These are phyloP conservation scores for Auriculariales sp. DNA, from an alignment of 768 basidiomycete species.

Conservation along the genomic window DNA sequence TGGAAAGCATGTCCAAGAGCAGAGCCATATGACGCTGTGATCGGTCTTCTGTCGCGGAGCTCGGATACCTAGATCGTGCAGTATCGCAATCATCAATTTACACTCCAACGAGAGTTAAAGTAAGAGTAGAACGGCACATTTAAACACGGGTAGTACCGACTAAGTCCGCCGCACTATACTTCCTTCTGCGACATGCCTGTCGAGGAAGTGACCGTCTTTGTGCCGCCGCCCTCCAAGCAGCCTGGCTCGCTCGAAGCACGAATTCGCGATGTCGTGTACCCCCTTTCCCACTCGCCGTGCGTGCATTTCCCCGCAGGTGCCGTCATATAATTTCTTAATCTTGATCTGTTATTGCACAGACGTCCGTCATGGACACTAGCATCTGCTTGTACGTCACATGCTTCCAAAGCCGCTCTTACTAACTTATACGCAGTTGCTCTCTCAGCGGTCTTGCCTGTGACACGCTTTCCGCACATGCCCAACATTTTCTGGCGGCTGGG, in stretches of 20 bases:
- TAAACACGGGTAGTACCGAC: too few relatives aligned
- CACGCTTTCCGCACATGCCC: background rate
- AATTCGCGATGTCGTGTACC: background rate
- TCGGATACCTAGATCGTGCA: too few relatives aligned
- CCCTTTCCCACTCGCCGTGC: constrained; percentile 1
- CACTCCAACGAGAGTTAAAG: too few relatives aligned
- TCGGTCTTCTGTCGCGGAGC: too few relatives aligned
- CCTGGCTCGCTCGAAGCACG: background rate
- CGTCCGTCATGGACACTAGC: background rate
- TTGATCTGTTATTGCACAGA: background rate
- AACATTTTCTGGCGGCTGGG: constrained; percentile 17
- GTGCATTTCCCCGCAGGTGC: background rate
- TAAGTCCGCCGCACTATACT: too few relatives aligned
- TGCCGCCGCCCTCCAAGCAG: background rate
- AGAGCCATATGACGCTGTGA: too few relatives aligned
- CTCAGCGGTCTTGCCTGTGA: background rate
- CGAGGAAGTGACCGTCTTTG: background rate
- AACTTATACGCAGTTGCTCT: background rate
- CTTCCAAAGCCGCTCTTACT: background rate
- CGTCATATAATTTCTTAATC: background rate
- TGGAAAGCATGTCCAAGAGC: too few relatives aligned
- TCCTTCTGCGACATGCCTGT: background rate
- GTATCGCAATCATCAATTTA: too few relatives aligned
- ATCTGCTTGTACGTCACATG: background rate
- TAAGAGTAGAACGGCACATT: too few relatives aligned